Evolutionary conservation across 106 monocot species (phyloP), one percentile per base, ranked within the genome.

Genomic region (Platanthera zijinensis): DNA sequence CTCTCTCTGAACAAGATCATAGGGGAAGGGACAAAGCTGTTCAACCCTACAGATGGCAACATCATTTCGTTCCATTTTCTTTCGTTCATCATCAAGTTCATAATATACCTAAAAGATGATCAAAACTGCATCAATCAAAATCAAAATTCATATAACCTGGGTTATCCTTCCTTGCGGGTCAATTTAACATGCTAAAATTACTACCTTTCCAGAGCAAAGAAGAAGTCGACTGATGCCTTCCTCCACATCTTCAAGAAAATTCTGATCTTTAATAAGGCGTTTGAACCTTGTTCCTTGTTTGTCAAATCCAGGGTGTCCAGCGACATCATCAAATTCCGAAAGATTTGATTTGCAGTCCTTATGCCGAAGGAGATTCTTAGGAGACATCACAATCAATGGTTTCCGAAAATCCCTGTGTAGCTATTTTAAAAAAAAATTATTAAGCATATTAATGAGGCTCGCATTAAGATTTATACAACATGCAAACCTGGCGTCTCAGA

Each of bases 221-320:
- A 99, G 39, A 50, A 99, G 76, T 52, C 97, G 91, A 39, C 77
- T 84, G 64, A 94, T 94, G n/a, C 92, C 88, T 80, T 97, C 94
- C 72, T 99, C 99, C 18, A 92, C 56, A 21, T 90, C 81, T n/a
- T 84, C 90, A 59, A 94, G 94, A 64, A 90, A 75, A 78, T 87
- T 92, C 74, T 85, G 84, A 69, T 99, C 99, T 78, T 94, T 94
- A 32, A 99, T 94, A 7, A 99, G 84, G 45, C 99, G 94, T 85
- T 99, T 99, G 82, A 99, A 99, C 30, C 99, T 91, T 52, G 99
- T 99, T 69, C 99, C 99, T 80, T 99, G 99, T 76, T 94, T 99
- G 71, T 99, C 94, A 77, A 99, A 99, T 25, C 99, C 99, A 47
- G 86, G 92, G 64, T 99, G 99, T 18, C 99, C 97, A 79, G 83